A percentile compares a stretch with the other conserved stretches of the same genome.
phyloP scores from a whole-genome alignment of 257 asterid genomes.

The Voacanga thouarsii region DNA sequence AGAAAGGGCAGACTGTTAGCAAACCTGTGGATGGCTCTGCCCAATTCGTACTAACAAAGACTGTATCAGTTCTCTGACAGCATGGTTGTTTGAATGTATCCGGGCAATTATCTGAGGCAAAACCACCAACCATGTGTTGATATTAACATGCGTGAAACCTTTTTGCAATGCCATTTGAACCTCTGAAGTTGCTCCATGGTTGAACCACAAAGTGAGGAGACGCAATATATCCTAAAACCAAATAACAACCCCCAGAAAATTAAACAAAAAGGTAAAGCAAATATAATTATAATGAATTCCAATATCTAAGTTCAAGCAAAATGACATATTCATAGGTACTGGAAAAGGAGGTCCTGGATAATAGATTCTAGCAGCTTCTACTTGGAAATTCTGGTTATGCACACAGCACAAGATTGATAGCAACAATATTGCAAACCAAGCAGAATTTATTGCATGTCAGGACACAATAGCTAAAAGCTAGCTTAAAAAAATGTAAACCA shows the following conservation, averaged over 20 bases:
- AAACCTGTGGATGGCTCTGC: slow-evolving; percentile 97
- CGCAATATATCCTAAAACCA: slow-evolving; percentile 87
- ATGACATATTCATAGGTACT: neutral
- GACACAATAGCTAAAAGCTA: neutral
- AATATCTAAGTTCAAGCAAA: neutral
- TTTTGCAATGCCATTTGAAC: slow-evolving; percentile 93
- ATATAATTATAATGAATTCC: neutral
- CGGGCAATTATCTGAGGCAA: slow-evolving; percentile 99
- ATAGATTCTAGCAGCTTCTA: neutral
- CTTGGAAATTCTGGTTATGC: neutral
- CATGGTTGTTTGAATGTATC: slow-evolving; percentile 95
- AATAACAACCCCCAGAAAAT: slow-evolving; percentile 5
- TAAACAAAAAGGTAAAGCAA: neutral
- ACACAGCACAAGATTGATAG: neutral
- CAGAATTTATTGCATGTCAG: neutral
- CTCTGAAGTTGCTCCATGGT: slow-evolving; percentile 97
- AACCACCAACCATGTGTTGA: slow-evolving; percentile 99
- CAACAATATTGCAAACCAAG: neutral
- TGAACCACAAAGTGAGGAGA: slow-evolving; percentile 98
- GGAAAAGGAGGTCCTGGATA: neutral
- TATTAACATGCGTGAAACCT: slow-evolving; percentile 91
- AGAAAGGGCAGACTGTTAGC: slow-evolving; percentile 20
- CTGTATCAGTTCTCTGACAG: slow-evolving; percentile 94
- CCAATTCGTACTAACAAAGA: slow-evolving; percentile 93
- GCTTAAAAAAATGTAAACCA: neutral